Conservation (phyloP, 2,329 filamentous ascomycete genomes). For the Alternaria ethzedia region DNA sequence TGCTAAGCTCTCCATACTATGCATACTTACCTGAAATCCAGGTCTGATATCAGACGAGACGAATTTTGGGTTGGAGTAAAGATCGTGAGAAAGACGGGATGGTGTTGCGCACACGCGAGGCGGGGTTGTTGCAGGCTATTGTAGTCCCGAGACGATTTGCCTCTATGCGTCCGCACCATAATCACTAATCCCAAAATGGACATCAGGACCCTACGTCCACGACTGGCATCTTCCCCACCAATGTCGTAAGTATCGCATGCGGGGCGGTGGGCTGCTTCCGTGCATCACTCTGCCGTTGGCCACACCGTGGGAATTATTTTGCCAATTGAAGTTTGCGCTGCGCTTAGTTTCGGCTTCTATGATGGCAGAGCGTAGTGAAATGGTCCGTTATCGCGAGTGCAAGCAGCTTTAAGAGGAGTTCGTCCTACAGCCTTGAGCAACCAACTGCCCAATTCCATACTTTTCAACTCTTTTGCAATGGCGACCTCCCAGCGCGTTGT, state of each 20-base stretch:
- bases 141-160: constrained; percentile 21
- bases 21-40: constrained; percentile 1
- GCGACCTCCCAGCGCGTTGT: constrained; percentile 50
- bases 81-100: constrained; percentile 3
- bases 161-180: constrained; percentile 7
- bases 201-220: constrained; percentile 36
- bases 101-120: constrained; percentile 26
- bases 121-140: constrained; percentile 31
- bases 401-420: constrained; percentile 20
- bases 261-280: constrained; percentile 22
- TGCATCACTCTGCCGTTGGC: constrained; percentile 16
- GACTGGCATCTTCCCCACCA: constrained; percentile 34
- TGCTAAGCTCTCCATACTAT: constrained; percentile 12
- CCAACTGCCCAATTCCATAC: constrained; percentile 1
- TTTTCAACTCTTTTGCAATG: constrained; percentile 21
- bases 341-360: constrained; percentile 33
- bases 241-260: constrained; percentile 34
- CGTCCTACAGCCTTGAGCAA: background rate
- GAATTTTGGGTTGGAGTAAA: background rate
- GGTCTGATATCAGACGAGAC: background rate
- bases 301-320: constrained; percentile 29
- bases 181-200: constrained; percentile 29
- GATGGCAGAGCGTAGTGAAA: constrained; percentile 16
- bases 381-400: constrained; percentile 32
- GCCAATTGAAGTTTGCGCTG: constrained; percentile 26